Evolutionary conservation across 805 yeast genomes (phyloP).

Genomic region (Hanseniaspora singularis): DNA sequence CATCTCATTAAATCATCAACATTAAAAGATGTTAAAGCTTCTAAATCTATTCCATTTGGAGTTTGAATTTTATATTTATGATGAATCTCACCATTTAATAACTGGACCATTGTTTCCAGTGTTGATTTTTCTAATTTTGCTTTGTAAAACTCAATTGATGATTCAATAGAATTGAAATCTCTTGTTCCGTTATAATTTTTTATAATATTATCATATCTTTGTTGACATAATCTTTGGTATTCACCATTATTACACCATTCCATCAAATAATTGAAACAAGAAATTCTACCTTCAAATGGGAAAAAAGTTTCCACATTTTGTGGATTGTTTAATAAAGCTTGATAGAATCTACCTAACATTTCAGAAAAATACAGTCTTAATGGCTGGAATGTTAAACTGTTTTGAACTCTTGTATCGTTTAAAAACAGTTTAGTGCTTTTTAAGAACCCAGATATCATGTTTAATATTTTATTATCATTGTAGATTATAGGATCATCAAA

Average conservation of each 20-base stretch:
- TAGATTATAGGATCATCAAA: conserved; percentile 39
- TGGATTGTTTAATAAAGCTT: conserved; percentile 39
- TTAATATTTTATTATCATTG: conserved; percentile 57
- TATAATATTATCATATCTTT: conserved; percentile 51
- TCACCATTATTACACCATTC: conserved; percentile 95
- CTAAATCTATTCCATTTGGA: conserved; percentile 32
- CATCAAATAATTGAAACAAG: conserved; percentile 68
- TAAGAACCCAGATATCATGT: conserved; percentile 48
- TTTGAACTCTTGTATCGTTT: conserved; percentile 45
- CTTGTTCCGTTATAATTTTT: conserved; percentile 31
- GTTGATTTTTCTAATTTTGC: conserved; percentile 58
- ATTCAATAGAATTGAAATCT: conserved; percentile 41
- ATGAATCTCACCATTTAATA: conserved; percentile 64
- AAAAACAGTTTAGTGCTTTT: conserved; percentile 51
- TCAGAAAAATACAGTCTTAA: conserved; percentile 76
- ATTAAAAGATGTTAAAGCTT: conserved; percentile 42
- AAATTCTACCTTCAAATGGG: conserved; percentile 77
- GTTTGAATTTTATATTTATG: conserved; percentile 36
- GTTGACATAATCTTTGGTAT: conserved; percentile 44
- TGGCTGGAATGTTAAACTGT: conserved; percentile 58
- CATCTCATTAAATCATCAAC: conserved; percentile 57
- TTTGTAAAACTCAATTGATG: conserved; percentile 70
- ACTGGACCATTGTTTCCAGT: conserved; percentile 69
- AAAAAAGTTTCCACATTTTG: conserved; percentile 39
- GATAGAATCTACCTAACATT: conserved; percentile 61